Evolutionary conservation across 2,329 filamentous ascomycete genomes (phyloP), one percentile per base, ranked within the genome.

Genomic region (Daldinia sp.): DNA sequence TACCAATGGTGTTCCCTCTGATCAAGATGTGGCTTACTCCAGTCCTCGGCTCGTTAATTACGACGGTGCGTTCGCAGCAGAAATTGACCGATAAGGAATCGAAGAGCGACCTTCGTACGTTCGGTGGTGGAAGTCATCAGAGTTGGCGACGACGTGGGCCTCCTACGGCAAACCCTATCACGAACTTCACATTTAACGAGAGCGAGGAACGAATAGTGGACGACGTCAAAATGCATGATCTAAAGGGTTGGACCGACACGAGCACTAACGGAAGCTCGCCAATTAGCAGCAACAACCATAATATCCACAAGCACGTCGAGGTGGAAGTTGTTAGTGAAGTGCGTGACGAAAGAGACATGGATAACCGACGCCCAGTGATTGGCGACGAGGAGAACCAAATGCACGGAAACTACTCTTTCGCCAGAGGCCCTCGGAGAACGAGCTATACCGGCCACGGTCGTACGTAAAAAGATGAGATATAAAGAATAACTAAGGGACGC

Each of bases 1-100:
- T 80, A 1, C 79, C 77, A 3, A 77, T 81, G 74, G 74, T 82
- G 54, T 82, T 82, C 72, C 79, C 82, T 6, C 72, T 83, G 1
- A 58, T 83, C 54, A 78, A 79, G 64, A 68, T 63, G 43, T 78
- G 75, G 75, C 70, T 80, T 11, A 68, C 65, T 1, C 79, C 77
- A 0, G 17, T 71, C 7, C 27, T 80, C 4, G 70, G 70, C 25
- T 68, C 70, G 3, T 71, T 81, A 37, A 75, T 78, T 30, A 76
- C 72, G 19, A 61, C 74, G 9, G 68, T 80, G 15, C 74, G 75
- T 8, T 78, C 79, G 1, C 75, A 77, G 2, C 73, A 77, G 23
- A 76, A 74, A 9, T 50, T 65, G 3, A 74, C 74, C 27, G 78
- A 78, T 62, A 77, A 79, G 66, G 74, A 72, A 1, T 77, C 77